These are phyloP conservation scores for Lunasporangiospora selenospora DNA, from an alignment of 192 early-diverging fungal genomes.

Conservation along the genomic window DNA sequence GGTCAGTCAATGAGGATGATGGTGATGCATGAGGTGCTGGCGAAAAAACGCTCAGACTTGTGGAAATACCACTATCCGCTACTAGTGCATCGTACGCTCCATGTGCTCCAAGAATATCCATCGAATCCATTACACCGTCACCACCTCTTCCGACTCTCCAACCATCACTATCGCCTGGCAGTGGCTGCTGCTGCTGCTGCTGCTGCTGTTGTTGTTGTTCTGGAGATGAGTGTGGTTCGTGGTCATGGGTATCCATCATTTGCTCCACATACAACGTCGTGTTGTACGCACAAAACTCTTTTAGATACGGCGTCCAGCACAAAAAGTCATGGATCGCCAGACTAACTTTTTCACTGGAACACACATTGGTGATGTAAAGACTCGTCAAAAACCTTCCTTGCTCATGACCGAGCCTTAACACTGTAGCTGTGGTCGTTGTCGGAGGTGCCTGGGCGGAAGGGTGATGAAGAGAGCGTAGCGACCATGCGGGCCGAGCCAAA, in stretches of 20 bases:
- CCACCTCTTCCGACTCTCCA: background rate
- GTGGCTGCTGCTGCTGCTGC: background rate
- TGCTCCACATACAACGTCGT: slow-evolving; percentile 45
- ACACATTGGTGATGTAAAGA: slow-evolving; percentile 36
- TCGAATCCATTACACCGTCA: too few relatives aligned
- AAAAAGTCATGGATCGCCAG: slow-evolving; percentile 40
- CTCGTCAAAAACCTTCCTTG: slow-evolving; percentile 16
- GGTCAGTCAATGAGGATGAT: too few relatives aligned
- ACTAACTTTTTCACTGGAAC: slow-evolving; percentile 35
- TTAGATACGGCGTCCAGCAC: slow-evolving; percentile 39
- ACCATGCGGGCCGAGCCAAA: background rate
- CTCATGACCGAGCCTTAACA: too few relatives aligned
- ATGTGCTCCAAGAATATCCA: background rate
- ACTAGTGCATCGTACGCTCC: too few relatives aligned
- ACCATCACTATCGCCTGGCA: background rate
- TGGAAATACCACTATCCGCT: too few relatives aligned
- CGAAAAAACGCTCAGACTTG: too few relatives aligned
- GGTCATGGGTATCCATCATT: too few relatives aligned
- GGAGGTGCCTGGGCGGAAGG: too few relatives aligned
- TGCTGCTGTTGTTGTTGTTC: background rate
- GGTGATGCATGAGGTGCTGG: too few relatives aligned
- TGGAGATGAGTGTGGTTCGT: too few relatives aligned
- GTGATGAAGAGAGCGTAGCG: background rate
- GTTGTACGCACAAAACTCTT: slow-evolving; percentile 38
- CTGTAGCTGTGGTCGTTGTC: background rate